A percentile compares a stretch with the other conserved stretches of the same genome.
Conservation (phyloP, 441 rosid genomes). For the Euphorbia schlechtendalii region DNA sequence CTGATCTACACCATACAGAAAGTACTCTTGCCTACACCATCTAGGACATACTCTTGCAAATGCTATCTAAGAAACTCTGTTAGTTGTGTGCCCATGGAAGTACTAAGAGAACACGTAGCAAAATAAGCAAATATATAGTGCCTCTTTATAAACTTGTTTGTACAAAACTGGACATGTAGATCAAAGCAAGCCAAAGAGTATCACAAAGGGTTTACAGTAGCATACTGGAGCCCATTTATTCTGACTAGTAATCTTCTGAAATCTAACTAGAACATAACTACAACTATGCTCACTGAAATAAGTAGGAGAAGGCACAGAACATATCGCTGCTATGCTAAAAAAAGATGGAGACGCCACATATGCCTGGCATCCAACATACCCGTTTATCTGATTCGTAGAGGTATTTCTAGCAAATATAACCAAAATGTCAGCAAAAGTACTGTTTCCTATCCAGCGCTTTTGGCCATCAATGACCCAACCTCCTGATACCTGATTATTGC, state of each 20-base stretch:
- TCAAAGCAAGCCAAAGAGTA: not conserved
- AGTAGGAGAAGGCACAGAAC: not conserved
- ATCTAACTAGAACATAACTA: not conserved
- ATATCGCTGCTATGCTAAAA: conserved; percentile 2
- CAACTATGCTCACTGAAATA: not conserved
- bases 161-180: no score
- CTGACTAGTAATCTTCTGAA: not conserved
- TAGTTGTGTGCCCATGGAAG: not conserved
- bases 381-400: conserved; percentile 75
- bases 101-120: not conserved
- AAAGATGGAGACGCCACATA: not conserved
- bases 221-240: not conserved
- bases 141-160: not conserved
- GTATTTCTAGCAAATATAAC: conserved; percentile 77
- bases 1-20: not conserved
- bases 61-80: not conserved
- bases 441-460: conserved; percentile 97
- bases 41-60: not conserved
- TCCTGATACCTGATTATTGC: conserved; percentile 55
- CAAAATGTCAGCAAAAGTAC: conserved; percentile 86
- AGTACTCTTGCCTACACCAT: no score
- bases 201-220: not conserved
- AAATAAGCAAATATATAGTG: not conserved
- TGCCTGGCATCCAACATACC: conserved; percentile 35
- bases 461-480: conserved; percentile 92